phyloP scores from a whole-genome alignment of 257 asterid species.

The Orobanche coerulescens region DNA sequence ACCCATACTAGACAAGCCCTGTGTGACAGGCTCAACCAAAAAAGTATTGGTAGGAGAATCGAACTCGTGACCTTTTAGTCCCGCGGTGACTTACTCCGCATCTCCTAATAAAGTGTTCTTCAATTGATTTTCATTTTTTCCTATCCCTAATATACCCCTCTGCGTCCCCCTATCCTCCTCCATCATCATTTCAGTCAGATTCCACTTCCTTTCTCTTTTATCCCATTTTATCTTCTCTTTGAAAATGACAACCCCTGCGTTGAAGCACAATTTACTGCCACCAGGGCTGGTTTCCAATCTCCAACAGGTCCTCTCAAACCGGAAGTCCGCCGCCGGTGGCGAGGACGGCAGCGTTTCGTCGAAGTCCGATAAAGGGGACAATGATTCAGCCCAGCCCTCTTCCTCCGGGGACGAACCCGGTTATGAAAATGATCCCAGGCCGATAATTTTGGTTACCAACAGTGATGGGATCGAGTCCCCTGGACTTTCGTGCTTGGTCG shows the following conservation, averaged over 20 bases:
- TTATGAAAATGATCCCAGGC: constrained; percentile 38
- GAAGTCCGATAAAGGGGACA: constrained; percentile 21
- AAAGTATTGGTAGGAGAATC: too few species aligned
- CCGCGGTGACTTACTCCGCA: too few species aligned
- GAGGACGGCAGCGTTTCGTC: constrained; percentile 25
- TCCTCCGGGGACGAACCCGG: constrained; percentile 29
- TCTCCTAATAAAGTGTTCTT: too few species aligned
- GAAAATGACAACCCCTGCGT: constrained; percentile 44
- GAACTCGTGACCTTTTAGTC: too few species aligned
- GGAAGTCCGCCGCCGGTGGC: constrained; percentile 33
- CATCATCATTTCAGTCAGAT: constrained; percentile 31
- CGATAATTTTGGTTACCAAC: constrained; percentile 66
- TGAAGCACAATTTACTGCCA: constrained; percentile 57
- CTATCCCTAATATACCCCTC: constrained; percentile 28
- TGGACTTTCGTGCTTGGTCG: constrained; percentile 50
- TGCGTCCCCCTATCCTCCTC: constrained; percentile 22
- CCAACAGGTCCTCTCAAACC: constrained; percentile 53
- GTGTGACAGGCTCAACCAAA: too few species aligned
- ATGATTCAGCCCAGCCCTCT: constrained; percentile 30
- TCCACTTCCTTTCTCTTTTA: constrained; percentile 16
- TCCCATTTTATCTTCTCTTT: constrained; percentile 12
- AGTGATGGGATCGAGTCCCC: constrained; percentile 90
- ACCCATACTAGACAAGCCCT: too few species aligned
- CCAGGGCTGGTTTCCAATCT: constrained; percentile 87
- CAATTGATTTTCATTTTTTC: constrained; percentile 21